Evolutionary conservation across 2,329 filamentous ascomycete species (phyloP).

Genomic region (Aspergillus carbonarius): DNA sequence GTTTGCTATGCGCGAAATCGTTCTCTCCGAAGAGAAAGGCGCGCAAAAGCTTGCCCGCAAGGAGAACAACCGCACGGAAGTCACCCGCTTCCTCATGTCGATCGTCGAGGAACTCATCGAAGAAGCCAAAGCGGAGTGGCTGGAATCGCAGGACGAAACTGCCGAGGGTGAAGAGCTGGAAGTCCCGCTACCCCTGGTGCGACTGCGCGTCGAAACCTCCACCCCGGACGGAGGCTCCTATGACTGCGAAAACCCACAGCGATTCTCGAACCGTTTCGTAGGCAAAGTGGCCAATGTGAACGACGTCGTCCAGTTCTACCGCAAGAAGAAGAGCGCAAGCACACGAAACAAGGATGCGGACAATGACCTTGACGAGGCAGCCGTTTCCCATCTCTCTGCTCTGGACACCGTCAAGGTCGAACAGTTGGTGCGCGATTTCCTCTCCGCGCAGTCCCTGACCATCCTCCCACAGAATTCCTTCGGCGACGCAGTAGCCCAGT

Average conservation of each 20-base stretch:
- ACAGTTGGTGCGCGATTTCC: constrained; percentile 81
- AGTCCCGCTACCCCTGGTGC: constrained; percentile 76
- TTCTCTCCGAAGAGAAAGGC: constrained; percentile 70
- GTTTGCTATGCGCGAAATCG: constrained; percentile 81
- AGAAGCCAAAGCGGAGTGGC: constrained; percentile 79
- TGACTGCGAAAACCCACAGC: constrained; percentile 90
- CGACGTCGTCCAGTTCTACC: constrained; percentile 89
- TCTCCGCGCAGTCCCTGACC: constrained; percentile 82
- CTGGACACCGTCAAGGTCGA: constrained; percentile 83
- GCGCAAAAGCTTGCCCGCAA: constrained; percentile 77
- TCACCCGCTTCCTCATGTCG: constrained; percentile 72
- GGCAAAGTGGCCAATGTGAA: constrained; percentile 91
- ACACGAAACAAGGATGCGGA: constrained; percentile 47
- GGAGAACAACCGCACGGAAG: constrained; percentile 76
- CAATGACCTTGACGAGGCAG: constrained; percentile 61
- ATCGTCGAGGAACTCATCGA: constrained; percentile 86
- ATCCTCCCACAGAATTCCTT: constrained; percentile 92
- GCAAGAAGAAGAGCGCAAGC: constrained; percentile 69
- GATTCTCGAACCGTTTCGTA: constrained; percentile 89
- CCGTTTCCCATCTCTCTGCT: constrained; percentile 58
- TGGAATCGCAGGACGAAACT: constrained; percentile 68
- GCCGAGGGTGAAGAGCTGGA: constrained; percentile 58
- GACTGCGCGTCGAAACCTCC: constrained; percentile 87
- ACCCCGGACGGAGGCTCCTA: constrained; percentile 81
- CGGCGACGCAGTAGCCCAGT: constrained; percentile 87